These are phyloP conservation scores for Mediolabrus comicus DNA, from an alignment of 108 stramenopile genomes.

Conservation along the genomic window DNA sequence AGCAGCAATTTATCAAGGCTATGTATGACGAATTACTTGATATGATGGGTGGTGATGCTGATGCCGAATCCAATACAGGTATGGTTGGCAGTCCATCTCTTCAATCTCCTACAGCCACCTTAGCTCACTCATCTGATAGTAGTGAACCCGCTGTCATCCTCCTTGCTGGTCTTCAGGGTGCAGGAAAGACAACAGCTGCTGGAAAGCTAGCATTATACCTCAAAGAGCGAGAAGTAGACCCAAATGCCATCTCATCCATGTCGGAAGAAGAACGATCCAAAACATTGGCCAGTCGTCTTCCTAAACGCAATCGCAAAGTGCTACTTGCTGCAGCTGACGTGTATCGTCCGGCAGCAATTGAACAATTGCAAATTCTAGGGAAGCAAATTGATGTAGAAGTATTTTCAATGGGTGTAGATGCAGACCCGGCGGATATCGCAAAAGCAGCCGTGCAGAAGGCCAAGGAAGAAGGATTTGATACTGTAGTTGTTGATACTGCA, in stretches of 20 bases:
- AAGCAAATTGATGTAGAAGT: conserved; percentile 81
- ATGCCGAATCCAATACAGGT: conserved; percentile 4
- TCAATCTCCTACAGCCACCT: conserved; percentile 58
- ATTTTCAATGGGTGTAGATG: conserved; percentile 77
- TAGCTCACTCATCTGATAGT: conserved; percentile 45
- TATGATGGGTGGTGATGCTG: conserved; percentile 87
- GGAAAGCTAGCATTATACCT: conserved; percentile 91
- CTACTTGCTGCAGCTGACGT: conserved; percentile 93
- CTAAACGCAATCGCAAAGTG: conserved; percentile 77
- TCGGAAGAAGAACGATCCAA: conserved; percentile 49
- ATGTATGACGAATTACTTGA: conserved; percentile 95
- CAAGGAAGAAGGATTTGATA: conserved; percentile 82
- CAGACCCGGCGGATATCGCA: conserved; percentile 91
- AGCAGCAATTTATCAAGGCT: conserved; percentile 92
- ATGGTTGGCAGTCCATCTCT: conserved; percentile 17
- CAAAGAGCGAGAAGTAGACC: conserved; percentile 81
- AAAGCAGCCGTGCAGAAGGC: conserved; percentile 75
- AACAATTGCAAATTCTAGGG: conserved; percentile 90
- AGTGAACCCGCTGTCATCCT: conserved; percentile 83
- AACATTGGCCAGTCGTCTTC: conserved; percentile 56
- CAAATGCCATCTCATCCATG: conserved; percentile 45
- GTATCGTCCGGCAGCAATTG: conserved; percentile 95
- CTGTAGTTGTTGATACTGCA: conserved; percentile 95
- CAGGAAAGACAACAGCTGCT: conserved; percentile 94
- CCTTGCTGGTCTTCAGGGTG: conserved; percentile 94